Base-by-base conservation (phyloP, 2,329 filamentous ascomycete species). In the Apiospora koreana region DNA sequence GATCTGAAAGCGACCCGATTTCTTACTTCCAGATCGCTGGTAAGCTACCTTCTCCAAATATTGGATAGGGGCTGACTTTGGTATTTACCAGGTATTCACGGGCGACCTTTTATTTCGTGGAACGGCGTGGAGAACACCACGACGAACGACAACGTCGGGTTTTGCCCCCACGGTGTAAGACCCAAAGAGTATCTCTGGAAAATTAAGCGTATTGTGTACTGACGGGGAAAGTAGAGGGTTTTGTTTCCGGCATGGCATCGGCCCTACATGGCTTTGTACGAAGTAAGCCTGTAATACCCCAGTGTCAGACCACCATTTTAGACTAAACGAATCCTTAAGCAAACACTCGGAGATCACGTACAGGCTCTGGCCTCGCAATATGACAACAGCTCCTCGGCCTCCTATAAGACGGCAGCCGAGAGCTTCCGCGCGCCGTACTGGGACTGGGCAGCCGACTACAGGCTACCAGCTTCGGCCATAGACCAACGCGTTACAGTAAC, bases 201-300 rank as follows among this genome's bases (percentile, higher is more conserved):
- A 7, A 8, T 18, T 4, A 12, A 8, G 48, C 14, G 2, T 16
- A 28, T 25, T 6, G 5, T 54, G 14, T 38, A 62, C 54, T 62
- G 18, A 62, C 54, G 28, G 18, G 9, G 18, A n/a, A 62, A 28
- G n/a, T 50, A 86, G 86, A 84, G 87, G 75, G 78, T 81, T n/a
- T 76, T 85, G 31, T 87, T 89, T 72, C 75, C 83, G 8, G 78
- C 84, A 23, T 90, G 87, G 88, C 88, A 91, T 76, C 85, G 87
- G 7, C 84, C 87, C 3, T 89, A 86, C 71, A 75, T 88, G 54
- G 79, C 84, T 9, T 80, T 89, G 7, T 89, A 82, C 69, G 88
- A 90, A 81, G 86, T 87, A 77, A 14, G 78, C n/a, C 12, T 16
- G 54, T 38, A 31, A 38, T 38, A 8, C 9, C 18, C 21, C 18